Base-by-base conservation (phyloP, 768 basidiomycete species). In the Mycena pura region DNA sequence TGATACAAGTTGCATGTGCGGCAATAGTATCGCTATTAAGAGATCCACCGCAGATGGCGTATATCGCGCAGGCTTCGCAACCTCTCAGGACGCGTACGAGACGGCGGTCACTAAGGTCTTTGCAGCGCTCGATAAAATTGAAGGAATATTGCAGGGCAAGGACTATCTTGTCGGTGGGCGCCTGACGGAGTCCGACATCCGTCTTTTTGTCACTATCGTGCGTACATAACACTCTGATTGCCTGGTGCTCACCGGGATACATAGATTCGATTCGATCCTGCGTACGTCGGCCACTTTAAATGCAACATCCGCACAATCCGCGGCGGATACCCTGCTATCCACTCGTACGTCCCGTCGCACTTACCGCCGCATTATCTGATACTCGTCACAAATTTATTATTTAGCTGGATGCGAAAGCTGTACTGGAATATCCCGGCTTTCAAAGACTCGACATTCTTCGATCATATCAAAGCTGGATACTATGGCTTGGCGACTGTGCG, bases 341-440 rank as follows among this genome's bases (percentile, higher is more conserved):
- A 98, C 76, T 72, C 72, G 86, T 84, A 52, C 43, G 81, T 75
- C n/a, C 46, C 21, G 38, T 69, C 28, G n/a, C n/a, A n/a, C n/a
- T n/a, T n/a, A n/a, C 63, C 64, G n/a, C 11, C 57, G 31, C 21
- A 31, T 47, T 58, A 51, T 17, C 28, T 45, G 31, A 17, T 39
- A 50, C n/a, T 22, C 28, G 34, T 56, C 7, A 15, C 25, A 31
- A 63, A 39, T 31, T 40, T 19, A 28, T 43, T 14, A 1, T 27
- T 24, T 59, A 90, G 88, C 31, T 96, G 93, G 93, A 67, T 92
- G 76, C 87, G 87, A 73, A 88, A 90, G 70, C 77, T 98, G n/a
- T 99, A 99, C 80, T 98, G 95, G 95, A 91, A 87, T 62, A 79
- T 90, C 68, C 76, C 87, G 1, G 93, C 93, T 11, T 99, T 99